phyloP scores from a whole-genome alignment of 2,329 filamentous ascomycete species.

The Trichoderma guizhouense region DNA sequence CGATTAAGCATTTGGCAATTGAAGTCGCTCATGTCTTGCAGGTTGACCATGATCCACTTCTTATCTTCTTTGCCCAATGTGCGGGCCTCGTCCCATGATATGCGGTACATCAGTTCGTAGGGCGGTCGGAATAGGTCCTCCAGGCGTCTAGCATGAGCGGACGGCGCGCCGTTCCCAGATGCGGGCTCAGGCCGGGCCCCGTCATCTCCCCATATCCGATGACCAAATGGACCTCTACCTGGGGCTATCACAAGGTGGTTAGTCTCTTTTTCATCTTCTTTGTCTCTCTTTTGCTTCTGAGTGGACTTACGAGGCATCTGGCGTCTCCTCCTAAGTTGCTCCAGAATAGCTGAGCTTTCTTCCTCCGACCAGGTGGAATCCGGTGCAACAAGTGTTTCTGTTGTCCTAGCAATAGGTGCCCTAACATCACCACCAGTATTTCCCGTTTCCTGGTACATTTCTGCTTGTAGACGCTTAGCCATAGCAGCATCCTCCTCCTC shows the following conservation, averaged over 20 bases:
- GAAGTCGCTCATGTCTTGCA: slow-evolving; percentile 91
- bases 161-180: slow-evolving; percentile 44
- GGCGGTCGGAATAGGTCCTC: slow-evolving; percentile 92
- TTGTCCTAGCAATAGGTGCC: slow-evolving; percentile 86
- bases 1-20: slow-evolving; percentile 92
- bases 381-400: slow-evolving; percentile 84
- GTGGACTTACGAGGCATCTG: slow-evolving; percentile 31
- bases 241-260: slow-evolving; percentile 18
- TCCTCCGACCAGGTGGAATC: slow-evolving; percentile 42
- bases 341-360: slow-evolving; percentile 57
- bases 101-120: slow-evolving; percentile 78
- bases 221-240: slow-evolving; percentile 37
- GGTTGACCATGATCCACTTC: slow-evolving; percentile 95
- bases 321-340: slow-evolving; percentile 57
- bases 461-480: slow-evolving; percentile 86
- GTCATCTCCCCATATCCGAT: slow-evolving; percentile 35
- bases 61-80: slow-evolving; percentile 80
- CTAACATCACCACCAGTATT: slow-evolving; percentile 63
- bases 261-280: background rate
- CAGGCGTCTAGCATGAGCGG: slow-evolving; percentile 67
- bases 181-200: slow-evolving; percentile 22
- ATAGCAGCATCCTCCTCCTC: slow-evolving; percentile 91
- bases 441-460: slow-evolving; percentile 67
- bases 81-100: slow-evolving; percentile 80
- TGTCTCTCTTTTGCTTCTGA: background rate